phyloP scores from a whole-genome alignment of 1,139 yeast species.

The Debaryomyces sp. region DNA sequence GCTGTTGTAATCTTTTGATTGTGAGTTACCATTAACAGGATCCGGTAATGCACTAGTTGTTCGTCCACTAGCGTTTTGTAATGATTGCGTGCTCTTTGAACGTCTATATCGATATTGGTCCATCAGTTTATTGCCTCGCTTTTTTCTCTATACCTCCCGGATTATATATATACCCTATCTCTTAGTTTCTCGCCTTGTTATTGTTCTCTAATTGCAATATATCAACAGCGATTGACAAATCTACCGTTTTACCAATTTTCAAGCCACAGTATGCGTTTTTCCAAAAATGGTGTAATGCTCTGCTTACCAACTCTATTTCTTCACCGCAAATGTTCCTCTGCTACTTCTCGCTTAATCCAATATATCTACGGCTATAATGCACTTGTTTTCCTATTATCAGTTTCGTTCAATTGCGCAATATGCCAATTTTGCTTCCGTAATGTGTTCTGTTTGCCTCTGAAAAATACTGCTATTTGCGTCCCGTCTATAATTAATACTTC shows the following conservation, averaged over 20 bases:
- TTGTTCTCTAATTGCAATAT: neutral
- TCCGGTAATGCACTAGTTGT: neutral
- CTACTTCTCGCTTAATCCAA: neutral
- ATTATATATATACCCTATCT: neutral
- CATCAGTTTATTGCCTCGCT: conserved; percentile 14
- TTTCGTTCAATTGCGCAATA: neutral
- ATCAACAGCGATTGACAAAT: neutral
- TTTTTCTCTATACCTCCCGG: conserved; percentile 1
- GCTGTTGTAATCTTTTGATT: neutral
- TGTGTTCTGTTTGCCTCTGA: neutral
- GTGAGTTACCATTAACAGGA: neutral
- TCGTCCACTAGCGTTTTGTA: neutral
- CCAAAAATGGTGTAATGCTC: no score
- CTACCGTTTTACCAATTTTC: neutral
- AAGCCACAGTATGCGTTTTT: neutral
- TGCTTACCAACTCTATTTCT: neutral
- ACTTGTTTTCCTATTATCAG: neutral
- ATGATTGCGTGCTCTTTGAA: neutral
- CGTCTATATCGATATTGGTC: conserved; percentile 16
- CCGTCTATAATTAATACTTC: neutral
- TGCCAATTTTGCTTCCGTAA: neutral
- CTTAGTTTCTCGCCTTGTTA: neutral
- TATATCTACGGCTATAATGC: neutral
- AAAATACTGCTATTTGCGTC: neutral
- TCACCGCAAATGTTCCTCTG: neutral